Evolutionary conservation across 257 asterid species (phyloP), one percentile per base, ranked within the genome.

Genomic region (Primulina tabacum): DNA sequence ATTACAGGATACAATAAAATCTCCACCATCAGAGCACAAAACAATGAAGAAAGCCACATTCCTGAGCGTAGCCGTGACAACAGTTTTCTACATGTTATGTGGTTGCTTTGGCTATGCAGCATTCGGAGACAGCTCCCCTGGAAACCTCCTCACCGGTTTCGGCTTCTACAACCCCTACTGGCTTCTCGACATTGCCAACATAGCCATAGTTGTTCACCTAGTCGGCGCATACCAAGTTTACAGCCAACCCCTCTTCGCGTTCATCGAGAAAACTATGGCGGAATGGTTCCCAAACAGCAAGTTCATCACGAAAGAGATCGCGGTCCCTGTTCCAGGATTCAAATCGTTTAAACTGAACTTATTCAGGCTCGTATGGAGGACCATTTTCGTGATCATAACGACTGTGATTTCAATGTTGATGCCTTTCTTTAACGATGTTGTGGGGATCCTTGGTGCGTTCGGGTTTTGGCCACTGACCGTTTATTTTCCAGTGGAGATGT

Each of bases 101-200:
- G 98, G 98, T 9, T 87, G 96, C 65, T 84, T 87, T 60, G 98
- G 98, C 53, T 92, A 90, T 58, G 98, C 98, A 2, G 96, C 98
- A 18, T 92, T 90, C 28, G 98, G 98, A 4, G 97, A 92, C 76
- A 74, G 71, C 32, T 75, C 98, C 50, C 98, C 97, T 0, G 97
- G 95, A 50, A 92, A 90, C 63, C 89, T 92, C 11, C 77, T 92
- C 5, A 92, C 98, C 3, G 98, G 96, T 0, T 92, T 92, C 61
- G 98, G 96, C 5, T 92, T 89, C 78, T 92, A 81, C 80, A 85
- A 92, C 71, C 97, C 98, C 0, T 90, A 76, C 65, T 92, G 98
- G 98, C 90, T 92, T 2, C 82, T 92, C 2, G 98, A 92, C 80
- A 85, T 92, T 8, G 98, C 97, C 18, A 92, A 90, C 14, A 75